A percentile compares a stretch with the other conserved stretches of the same genome.
Evolutionary conservation across 192 early-diverging fungal genomes (phyloP).

Genomic region (Phlyctochytrium bullatum): DNA sequence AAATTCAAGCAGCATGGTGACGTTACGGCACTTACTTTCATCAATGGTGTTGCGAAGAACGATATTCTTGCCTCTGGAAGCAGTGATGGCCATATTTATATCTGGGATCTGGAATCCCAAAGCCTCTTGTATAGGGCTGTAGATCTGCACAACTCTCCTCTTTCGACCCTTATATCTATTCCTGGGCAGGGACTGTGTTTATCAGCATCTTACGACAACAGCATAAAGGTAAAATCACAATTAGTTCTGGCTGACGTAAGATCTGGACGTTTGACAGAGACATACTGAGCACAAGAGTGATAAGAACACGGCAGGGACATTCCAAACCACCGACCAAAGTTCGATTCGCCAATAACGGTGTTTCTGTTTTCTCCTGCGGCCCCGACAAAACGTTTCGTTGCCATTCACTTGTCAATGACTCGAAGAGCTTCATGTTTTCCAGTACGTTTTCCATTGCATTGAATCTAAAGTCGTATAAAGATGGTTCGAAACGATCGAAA

Average conservation of each 20-base stretch:
- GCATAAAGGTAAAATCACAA: constrained; percentile 65
- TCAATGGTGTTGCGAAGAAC: constrained; percentile 59
- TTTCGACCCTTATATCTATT: constrained; percentile 51
- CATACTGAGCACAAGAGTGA: constrained; percentile 78
- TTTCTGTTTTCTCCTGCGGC: constrained; percentile 75
- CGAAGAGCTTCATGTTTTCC: constrained; percentile 82
- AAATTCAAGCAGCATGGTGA: constrained; percentile 76
- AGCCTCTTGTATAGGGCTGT: constrained; percentile 55
- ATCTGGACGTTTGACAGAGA: constrained; percentile 94
- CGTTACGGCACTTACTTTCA: constrained; percentile 89
- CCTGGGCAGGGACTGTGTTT: constrained; percentile 81
- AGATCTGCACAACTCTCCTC: background rate
- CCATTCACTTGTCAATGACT: constrained; percentile 84
- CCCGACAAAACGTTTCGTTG: constrained; percentile 78
- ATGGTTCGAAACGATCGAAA: background rate
- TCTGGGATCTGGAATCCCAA: constrained; percentile 88
- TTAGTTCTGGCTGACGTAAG: constrained; percentile 25
- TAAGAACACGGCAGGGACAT: constrained; percentile 87
- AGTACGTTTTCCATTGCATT: constrained; percentile 36
- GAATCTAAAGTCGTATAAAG: background rate
- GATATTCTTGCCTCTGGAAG: constrained; percentile 31
- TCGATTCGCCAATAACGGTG: constrained; percentile 74
- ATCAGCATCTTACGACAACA: constrained; percentile 85
- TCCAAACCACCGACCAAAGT: constrained; percentile 77
- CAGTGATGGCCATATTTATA: constrained; percentile 79